Evolutionary conservation across 169 alveolate genomes (phyloP).

Genomic region (Theileria equi): DNA sequence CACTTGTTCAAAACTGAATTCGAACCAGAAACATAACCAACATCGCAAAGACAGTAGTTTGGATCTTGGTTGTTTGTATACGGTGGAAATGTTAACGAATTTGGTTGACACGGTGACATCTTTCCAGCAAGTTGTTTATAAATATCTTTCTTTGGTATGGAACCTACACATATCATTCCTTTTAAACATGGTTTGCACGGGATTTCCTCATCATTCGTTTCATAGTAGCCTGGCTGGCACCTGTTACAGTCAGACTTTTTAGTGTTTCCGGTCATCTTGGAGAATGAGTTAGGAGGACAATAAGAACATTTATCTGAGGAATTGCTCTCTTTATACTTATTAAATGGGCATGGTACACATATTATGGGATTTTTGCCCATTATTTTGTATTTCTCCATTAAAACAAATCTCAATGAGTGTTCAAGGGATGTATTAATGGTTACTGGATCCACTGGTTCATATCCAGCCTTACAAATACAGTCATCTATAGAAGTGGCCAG

Average conservation of each 20-base stretch:
- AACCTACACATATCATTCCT: slow-evolving; percentile 79
- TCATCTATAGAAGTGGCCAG: slow-evolving; percentile 56
- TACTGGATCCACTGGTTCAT: slow-evolving; percentile 26
- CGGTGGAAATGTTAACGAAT: slow-evolving; percentile 71
- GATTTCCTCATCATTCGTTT: slow-evolving; percentile 29
- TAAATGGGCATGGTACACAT: slow-evolving; percentile 43
- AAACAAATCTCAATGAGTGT: background rate
- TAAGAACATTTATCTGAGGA: slow-evolving; percentile 2
- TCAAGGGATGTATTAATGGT: slow-evolving; percentile 7
- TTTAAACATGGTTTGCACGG: slow-evolving; percentile 67
- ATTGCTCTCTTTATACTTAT: slow-evolving; percentile 25
- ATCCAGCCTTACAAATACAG: slow-evolving; percentile 73
- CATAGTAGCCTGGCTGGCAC: slow-evolving; percentile 68
- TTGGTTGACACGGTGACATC: slow-evolving; percentile 65
- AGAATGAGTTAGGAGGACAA: slow-evolving; percentile 58
- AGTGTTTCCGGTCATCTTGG: slow-evolving; percentile 11
- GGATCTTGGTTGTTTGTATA: slow-evolving; percentile 52
- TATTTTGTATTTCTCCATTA: background rate
- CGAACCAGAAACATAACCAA: slow-evolving; percentile 49
- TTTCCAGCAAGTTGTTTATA: slow-evolving; percentile 61
- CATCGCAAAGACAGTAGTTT: slow-evolving; percentile 67
- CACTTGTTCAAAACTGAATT: slow-evolving; percentile 39
- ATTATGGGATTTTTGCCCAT: background rate
- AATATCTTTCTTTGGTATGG: slow-evolving; percentile 37
- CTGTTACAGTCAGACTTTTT: slow-evolving; percentile 34